Evolutionary conservation across 1,284 basidiomycete species (phyloP).

Genomic region (Psilocybe mexicana): DNA sequence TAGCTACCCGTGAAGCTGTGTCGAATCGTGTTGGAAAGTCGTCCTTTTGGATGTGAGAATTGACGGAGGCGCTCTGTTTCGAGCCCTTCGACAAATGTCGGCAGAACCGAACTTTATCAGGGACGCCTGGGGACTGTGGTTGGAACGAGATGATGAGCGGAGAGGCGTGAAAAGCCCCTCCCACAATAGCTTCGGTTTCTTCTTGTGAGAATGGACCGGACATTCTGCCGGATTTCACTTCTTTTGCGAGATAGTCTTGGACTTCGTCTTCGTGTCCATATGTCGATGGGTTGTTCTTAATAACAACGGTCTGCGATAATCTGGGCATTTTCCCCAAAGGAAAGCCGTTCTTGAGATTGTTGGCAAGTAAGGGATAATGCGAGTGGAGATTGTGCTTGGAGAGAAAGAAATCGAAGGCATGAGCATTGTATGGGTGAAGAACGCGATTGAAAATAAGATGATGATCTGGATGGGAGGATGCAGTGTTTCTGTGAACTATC

Average conservation of each 20-base stretch:
- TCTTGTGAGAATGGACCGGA: constrained; percentile 32
- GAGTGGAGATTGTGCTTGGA: constrained; percentile 16
- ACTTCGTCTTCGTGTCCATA: constrained; percentile 19
- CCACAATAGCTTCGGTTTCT: constrained; percentile 28
- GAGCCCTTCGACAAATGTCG: constrained; percentile 17
- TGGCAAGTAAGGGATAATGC: constrained; percentile 30
- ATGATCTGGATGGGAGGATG: too few species aligned
- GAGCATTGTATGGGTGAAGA: constrained; percentile 22
- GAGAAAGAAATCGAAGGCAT: constrained; percentile 22
- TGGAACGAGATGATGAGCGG: constrained; percentile 19
- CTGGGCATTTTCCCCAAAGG: constrained; percentile 32
- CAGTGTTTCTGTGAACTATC: not conserved
- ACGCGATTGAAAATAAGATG: constrained; percentile 2
- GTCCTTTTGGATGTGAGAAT: constrained; percentile 13
- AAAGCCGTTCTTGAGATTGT: constrained; percentile 32
- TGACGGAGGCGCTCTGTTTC: constrained; percentile 9
- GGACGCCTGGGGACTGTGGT: constrained; percentile 14
- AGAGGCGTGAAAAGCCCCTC: constrained; percentile 23
- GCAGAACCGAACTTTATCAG: constrained; percentile 21
- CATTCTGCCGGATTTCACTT: constrained; percentile 28
- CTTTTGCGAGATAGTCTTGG: constrained; percentile 29
- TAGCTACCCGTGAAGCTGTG: constrained; percentile 9
- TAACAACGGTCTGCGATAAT: constrained; percentile 24
- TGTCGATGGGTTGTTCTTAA: constrained; percentile 28
- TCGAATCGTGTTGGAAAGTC: constrained; percentile 19